Evolutionary conservation across 768 basidiomycete species (phyloP).

Genomic region (Krasilnikovozyma curviuscula): DNA sequence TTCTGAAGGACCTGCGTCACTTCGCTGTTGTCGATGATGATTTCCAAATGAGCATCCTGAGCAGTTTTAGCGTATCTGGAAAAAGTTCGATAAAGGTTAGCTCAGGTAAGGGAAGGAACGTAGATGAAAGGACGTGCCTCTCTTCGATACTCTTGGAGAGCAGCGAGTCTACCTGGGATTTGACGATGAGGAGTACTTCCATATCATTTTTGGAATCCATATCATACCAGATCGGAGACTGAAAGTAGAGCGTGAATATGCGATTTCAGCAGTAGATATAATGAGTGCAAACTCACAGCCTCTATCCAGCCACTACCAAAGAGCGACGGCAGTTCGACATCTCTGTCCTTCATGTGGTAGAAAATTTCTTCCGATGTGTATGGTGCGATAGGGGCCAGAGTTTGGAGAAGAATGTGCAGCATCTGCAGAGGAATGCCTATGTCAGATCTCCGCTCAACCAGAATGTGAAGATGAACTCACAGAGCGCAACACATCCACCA

Average conservation of each 20-base stretch:
- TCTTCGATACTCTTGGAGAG: slow-evolving; percentile 29
- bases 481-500: slow-evolving; percentile 51
- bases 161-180: slow-evolving; percentile 38
- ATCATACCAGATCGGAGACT: slow-evolving; percentile 49
- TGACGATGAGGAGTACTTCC: slow-evolving; percentile 40
- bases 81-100: not conserved
- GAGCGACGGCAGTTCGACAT: slow-evolving; percentile 34
- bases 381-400: slow-evolving; percentile 70
- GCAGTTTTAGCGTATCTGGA: not conserved
- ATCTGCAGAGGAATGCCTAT: slow-evolving; percentile 30
- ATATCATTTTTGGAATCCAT: slow-evolving; percentile 41
- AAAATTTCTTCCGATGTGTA: slow-evolving; percentile 74
- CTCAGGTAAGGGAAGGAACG: not conserved
- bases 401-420: slow-evolving; percentile 43
- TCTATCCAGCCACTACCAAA: slow-evolving; percentile 52
- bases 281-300: slow-evolving; percentile 34
- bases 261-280: not conserved
- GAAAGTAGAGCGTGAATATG: not conserved
- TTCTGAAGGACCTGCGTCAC: slow-evolving; percentile 27
- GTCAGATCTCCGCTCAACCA: not conserved
- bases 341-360: slow-evolving; percentile 27
- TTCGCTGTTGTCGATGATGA: not conserved
- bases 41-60: slow-evolving; percentile 1
- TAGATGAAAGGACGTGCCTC: not conserved
- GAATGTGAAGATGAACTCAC: slow-evolving; percentile 28